A percentile compares a stretch with the other conserved stretches of the same genome.
These are phyloP conservation scores for Pythium sp. DNA, from an alignment of 352 stramenopile genomes.

Conservation along the genomic window DNA sequence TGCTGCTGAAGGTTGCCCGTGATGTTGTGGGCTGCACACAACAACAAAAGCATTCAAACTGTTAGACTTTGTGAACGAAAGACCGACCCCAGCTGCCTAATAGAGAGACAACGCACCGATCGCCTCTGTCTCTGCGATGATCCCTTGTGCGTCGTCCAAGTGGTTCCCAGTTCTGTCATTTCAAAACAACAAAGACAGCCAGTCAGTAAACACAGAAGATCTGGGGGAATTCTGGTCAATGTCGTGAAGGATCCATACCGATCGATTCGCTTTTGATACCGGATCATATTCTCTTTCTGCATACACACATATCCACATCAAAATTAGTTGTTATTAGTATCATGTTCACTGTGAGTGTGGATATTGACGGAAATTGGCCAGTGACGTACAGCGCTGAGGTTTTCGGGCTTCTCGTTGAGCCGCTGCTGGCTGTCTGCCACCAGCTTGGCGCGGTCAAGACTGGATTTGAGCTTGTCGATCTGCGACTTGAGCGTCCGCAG, in stretches of 20 bases:
- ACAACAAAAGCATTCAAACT: not conserved
- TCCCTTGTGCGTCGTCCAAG: slow-evolving; percentile 58
- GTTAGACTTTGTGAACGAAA: not conserved
- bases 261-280: slow-evolving; percentile 73
- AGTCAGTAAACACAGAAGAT: not conserved
- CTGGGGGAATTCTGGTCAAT: not conserved
- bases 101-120: slow-evolving; percentile 31
- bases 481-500: slow-evolving; percentile 81
- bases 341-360: not conserved
- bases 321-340: too few species aligned
- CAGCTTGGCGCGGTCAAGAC: slow-evolving; percentile 72
- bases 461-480: slow-evolving; percentile 85
- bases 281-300: slow-evolving; percentile 65
- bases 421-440: slow-evolving; percentile 72
- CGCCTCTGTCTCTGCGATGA: slow-evolving; percentile 69
- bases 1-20: slow-evolving; percentile 59
- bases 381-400: slow-evolving; percentile 32
- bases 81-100: not conserved
- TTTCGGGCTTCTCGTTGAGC: slow-evolving; percentile 32
- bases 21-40: slow-evolving; percentile 56
- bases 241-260: slow-evolving; percentile 20
- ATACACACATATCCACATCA: not conserved
- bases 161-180: slow-evolving; percentile 59
- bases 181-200: not conserved
- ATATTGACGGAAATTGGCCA: too few species aligned